Evolutionary conservation across 2,329 filamentous ascomycete genomes (phyloP).

Genomic region (Pestalotiopsis sp.): DNA sequence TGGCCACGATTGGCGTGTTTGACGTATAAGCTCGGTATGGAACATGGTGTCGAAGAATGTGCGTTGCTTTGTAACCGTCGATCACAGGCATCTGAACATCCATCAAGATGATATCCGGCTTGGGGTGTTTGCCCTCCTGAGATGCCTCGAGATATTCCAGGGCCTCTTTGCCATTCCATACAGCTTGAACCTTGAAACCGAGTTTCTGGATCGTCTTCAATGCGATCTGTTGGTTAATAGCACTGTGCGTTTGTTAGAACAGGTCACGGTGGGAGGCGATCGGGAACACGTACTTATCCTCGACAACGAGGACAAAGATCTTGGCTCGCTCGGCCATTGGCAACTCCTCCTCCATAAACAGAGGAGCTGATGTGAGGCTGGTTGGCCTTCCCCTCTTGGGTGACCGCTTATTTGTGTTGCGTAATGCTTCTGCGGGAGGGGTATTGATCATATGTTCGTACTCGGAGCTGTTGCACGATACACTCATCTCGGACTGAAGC

Average conservation of each 20-base stretch:
- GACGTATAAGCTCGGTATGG: constrained; percentile 64
- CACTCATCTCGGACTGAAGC: constrained; percentile 63
- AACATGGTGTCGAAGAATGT: constrained; percentile 68
- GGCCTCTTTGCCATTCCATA: constrained; percentile 80
- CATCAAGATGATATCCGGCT: constrained; percentile 78
- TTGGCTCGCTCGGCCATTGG: constrained; percentile 60
- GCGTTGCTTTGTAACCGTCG: constrained; percentile 78
- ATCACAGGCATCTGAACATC: constrained; percentile 78
- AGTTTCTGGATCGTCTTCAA: constrained; percentile 75
- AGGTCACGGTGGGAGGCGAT: background rate
- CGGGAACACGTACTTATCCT: constrained; percentile 68
- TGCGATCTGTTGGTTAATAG: constrained; percentile 76
- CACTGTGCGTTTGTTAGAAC: constrained; percentile 35
- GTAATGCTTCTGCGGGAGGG: constrained; percentile 36
- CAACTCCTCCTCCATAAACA: constrained; percentile 47
- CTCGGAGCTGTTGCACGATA: constrained; percentile 71
- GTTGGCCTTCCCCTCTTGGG: constrained; percentile 33
- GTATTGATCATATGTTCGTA: constrained; percentile 51
- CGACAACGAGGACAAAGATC: constrained; percentile 74
- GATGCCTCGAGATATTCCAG: constrained; percentile 70
- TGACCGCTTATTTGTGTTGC: constrained; percentile 30
- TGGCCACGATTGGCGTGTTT: constrained; percentile 76
- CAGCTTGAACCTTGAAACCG: constrained; percentile 70
- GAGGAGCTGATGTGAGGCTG: constrained; percentile 32
- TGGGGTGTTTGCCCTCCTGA: constrained; percentile 49